A percentile compares a stretch with the other conserved stretches of the same genome.
These are phyloP conservation scores for Fusarium algeriense DNA, from an alignment of 2,329 filamentous ascomycete species.

Conservation along the genomic window DNA sequence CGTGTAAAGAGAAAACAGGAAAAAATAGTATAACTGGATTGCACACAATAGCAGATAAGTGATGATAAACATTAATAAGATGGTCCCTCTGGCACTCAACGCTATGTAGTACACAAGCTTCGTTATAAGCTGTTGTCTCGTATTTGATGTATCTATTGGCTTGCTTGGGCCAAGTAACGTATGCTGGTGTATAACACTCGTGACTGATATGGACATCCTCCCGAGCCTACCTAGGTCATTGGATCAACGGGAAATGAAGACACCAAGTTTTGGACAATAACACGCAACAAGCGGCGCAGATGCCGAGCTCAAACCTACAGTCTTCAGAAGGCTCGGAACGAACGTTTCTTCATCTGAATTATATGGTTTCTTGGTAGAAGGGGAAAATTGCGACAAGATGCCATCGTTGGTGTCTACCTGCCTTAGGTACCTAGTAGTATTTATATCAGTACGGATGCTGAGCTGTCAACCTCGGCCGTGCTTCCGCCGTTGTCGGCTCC, in stretches of 20 bases:
- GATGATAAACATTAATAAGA: neutral
- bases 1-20: neutral
- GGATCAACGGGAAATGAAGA: conserved; percentile 41
- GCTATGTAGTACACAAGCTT: neutral
- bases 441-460: neutral
- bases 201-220: conserved; percentile 14
- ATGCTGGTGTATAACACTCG: neutral
- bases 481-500: conserved; percentile 37
- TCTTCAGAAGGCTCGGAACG: neutral
- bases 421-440: neutral
- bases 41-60: neutral
- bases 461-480: conserved; percentile 35
- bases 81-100: neutral
- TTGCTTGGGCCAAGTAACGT: conserved; percentile 14
- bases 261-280: conserved; percentile 9
- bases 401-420: neutral
- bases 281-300: conserved; percentile 8
- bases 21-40: neutral
- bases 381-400: neutral
- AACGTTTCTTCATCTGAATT: neutral
- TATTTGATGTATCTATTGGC: neutral
- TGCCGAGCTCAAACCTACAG: neutral
- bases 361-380: neutral
- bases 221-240: conserved; percentile 34
- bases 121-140: neutral